Evolutionary conservation across 1,139 yeast genomes (phyloP).

Genomic region (Pneumocystis wakefieldiae): DNA sequence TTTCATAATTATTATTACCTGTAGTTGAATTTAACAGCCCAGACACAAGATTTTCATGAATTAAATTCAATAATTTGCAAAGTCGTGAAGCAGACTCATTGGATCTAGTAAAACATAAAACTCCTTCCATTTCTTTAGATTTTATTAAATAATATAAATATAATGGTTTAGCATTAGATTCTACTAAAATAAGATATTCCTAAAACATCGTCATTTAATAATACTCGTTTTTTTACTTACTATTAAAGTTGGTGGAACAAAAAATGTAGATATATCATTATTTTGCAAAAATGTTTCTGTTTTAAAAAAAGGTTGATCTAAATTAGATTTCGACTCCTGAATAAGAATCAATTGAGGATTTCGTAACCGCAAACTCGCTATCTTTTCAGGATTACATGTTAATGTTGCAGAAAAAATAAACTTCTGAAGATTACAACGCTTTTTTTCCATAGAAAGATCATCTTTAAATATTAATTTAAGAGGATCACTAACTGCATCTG

Average conservation of each 20-base stretch:
- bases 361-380: conserved; percentile 51
- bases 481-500: not conserved
- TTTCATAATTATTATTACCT: conserved; percentile 14
- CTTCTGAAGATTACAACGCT: conserved; percentile 31
- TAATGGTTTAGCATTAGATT: conserved; percentile 47
- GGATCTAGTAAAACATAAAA: conserved; percentile 58
- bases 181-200: conserved; percentile 7
- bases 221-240: not conserved
- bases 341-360: conserved; percentile 61
- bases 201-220: not conserved
- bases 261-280: conserved; percentile 29
- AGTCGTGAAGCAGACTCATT: conserved; percentile 76
- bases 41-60: conserved; percentile 15
- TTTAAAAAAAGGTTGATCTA: not conserved
- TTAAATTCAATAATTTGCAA: conserved; percentile 43
- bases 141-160: conserved; percentile 42
- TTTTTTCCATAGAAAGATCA: conserved; percentile 3
- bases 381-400: conserved; percentile 80
- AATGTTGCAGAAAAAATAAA: conserved; percentile 85
- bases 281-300: conserved; percentile 17
- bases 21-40: not conserved
- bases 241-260: conserved; percentile 25
- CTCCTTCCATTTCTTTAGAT: conserved; percentile 15
- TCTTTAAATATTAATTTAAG: conserved; percentile 8
- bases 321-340: conserved; percentile 22